phyloP scores from a whole-genome alignment of 1,284 basidiomycete genomes.

The Xerocomus minutiporus region DNA sequence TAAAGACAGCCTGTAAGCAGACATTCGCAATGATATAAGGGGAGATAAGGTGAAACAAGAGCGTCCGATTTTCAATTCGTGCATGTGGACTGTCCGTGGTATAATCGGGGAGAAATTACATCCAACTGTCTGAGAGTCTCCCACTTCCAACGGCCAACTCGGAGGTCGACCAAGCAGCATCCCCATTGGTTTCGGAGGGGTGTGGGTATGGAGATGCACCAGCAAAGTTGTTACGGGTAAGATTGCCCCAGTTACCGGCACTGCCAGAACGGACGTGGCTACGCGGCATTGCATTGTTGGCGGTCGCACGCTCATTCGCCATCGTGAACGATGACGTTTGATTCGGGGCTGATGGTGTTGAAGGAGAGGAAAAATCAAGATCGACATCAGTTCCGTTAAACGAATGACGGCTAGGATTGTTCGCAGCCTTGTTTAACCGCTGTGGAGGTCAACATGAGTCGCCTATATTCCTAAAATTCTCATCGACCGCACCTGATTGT shows the following conservation, averaged over 20 bases:
- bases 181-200: slow-evolving; percentile 52
- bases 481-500: slow-evolving; percentile 51
- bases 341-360: slow-evolving; percentile 40
- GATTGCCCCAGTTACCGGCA: slow-evolving; percentile 69
- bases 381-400: slow-evolving; percentile 67
- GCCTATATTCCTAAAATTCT: slow-evolving; percentile 6
- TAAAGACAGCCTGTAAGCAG: slow-evolving; percentile 7
- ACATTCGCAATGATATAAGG: slow-evolving; percentile 2
- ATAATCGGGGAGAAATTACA: slow-evolving; percentile 18
- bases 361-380: slow-evolving; percentile 50
- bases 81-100: slow-evolving; percentile 4
- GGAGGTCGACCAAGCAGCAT: slow-evolving; percentile 61
- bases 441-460: slow-evolving; percentile 25
- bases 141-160: slow-evolving; percentile 55
- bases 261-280: slow-evolving; percentile 72
- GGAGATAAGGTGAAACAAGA: slow-evolving; percentile 10
- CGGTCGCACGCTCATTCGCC: slow-evolving; percentile 34
- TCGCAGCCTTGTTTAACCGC: slow-evolving; percentile 49
- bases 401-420: slow-evolving; percentile 61
- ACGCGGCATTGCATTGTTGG: slow-evolving; percentile 36
- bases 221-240: slow-evolving; percentile 50
- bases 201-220: slow-evolving; percentile 50
- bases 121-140: slow-evolving; percentile 56
- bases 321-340: slow-evolving; percentile 44
- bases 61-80: slow-evolving; percentile 22